Percentiles rank a stretch among this genome's conserved stretches.
Conservation (phyloP, 2,329 filamentous ascomycete species). For the Pseudogymnoascus sp. region DNA sequence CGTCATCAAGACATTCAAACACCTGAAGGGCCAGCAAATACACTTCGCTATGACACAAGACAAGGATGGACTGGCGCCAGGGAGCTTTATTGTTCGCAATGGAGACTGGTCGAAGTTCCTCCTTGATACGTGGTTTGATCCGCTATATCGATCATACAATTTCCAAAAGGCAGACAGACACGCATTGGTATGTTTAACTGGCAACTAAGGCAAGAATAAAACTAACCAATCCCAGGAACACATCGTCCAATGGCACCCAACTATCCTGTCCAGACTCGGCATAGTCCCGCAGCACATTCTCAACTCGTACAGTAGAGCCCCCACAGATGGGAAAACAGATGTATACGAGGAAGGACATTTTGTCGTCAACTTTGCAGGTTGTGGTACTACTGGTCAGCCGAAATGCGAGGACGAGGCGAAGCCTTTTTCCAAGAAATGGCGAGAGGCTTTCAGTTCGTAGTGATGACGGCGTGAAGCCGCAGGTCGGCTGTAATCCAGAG, state of each 20-base stretch:
- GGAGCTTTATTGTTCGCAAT: conserved; percentile 71
- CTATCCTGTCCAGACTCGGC: conserved; percentile 80
- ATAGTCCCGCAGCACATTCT: conserved; percentile 79
- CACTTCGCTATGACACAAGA: conserved; percentile 83
- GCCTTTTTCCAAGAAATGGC: conserved; percentile 27
- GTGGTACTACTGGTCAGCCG: conserved; percentile 45
- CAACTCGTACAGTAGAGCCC: conserved; percentile 60
- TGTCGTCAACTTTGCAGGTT: conserved; percentile 69
- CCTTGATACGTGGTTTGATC: conserved; percentile 92
- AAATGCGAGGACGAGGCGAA: conserved; percentile 65
- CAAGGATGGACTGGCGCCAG: conserved; percentile 63
- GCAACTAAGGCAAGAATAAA: background rate
- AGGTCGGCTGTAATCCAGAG: background rate
- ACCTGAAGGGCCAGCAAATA: conserved; percentile 68
- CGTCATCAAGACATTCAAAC: conserved; percentile 87
- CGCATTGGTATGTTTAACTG: conserved; percentile 58
- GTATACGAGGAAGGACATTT: conserved; percentile 79
- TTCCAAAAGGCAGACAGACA: conserved; percentile 93
- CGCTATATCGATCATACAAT: conserved; percentile 86
- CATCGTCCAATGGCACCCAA: conserved; percentile 93
- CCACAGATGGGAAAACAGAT: conserved; percentile 39
- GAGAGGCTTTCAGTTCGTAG: conserved; percentile 8
- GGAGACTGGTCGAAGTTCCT: conserved; percentile 92
- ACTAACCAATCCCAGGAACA: conserved; percentile 52
- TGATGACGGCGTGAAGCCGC: background rate